Evolutionary conservation across 208 protist species (phyloP).

Genomic region (Acanthamoeba lenticulata): DNA sequence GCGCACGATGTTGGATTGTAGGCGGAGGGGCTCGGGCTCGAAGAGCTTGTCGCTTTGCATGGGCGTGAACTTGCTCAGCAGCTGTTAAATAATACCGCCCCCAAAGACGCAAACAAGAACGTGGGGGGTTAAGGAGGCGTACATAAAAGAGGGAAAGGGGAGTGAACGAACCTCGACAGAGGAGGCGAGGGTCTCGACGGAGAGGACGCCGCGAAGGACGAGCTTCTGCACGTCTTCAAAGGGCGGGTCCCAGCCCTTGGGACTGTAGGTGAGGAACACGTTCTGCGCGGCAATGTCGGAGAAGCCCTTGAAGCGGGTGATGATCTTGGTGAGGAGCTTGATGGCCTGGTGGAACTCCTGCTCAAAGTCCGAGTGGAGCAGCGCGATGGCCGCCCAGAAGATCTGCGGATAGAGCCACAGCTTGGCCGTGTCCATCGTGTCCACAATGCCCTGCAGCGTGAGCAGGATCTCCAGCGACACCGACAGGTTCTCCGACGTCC

Average conservation of each 20-base stretch:
- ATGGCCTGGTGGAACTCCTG: constrained; percentile 66
- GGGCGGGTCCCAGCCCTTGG: constrained; percentile 56
- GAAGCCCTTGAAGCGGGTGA: constrained; percentile 63
- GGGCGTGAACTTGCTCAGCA: constrained; percentile 58
- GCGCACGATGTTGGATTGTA: constrained; percentile 46
- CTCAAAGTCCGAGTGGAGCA: constrained; percentile 66
- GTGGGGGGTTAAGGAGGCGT: not conserved
- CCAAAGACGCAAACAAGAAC: not conserved
- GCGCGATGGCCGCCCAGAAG: constrained; percentile 67
- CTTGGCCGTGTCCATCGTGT: constrained; percentile 54
- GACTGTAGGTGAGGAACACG: constrained; percentile 52
- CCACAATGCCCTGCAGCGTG: constrained; percentile 50
- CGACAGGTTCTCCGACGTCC: constrained; percentile 22
- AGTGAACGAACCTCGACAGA: not conserved
- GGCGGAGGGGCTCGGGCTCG: constrained; percentile 33
- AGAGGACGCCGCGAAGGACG: constrained; percentile 25
- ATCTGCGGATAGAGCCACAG: constrained; percentile 67
- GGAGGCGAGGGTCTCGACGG: constrained; percentile 7
- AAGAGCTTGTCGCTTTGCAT: constrained; percentile 61
- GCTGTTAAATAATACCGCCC: not conserved
- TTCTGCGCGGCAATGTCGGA: constrained; percentile 60
- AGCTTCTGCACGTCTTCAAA: constrained; percentile 2
- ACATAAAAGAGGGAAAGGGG: not conserved
- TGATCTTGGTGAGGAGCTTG: constrained; percentile 56
- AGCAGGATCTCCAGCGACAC: constrained; percentile 48